Conservation (phyloP, 2,329 filamentous ascomycete species). For the Curvularia hawaiiensis region DNA sequence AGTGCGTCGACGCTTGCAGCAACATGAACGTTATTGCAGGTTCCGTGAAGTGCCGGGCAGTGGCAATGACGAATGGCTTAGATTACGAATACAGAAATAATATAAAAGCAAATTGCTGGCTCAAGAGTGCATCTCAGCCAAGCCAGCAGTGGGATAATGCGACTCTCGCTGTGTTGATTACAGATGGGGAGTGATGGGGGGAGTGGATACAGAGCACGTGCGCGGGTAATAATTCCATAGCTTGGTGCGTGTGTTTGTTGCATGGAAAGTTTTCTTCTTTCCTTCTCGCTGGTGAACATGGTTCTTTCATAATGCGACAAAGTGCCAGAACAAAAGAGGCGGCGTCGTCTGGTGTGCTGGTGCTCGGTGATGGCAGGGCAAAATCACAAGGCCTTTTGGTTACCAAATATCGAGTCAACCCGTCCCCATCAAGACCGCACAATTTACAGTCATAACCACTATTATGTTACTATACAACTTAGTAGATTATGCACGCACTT, state of each 20-base stretch:
- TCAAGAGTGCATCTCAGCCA: not conserved
- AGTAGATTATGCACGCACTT: too few species aligned
- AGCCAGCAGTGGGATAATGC: not conserved
- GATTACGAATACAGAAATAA: not conserved
- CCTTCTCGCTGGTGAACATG: not conserved
- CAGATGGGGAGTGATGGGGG: not conserved
- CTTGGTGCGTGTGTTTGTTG: not conserved
- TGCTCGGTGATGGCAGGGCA: not conserved
- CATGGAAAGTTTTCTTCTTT: not conserved
- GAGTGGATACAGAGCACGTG: not conserved
- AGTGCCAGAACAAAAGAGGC: not conserved
- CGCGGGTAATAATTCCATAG: not conserved
- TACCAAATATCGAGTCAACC: too few species aligned
- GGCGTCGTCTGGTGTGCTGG: not conserved
- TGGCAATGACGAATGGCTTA: not conserved
- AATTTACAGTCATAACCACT: too few species aligned
- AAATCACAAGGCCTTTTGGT: not conserved
- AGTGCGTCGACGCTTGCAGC: conserved; percentile 2
- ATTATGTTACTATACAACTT: too few species aligned
- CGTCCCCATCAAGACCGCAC: too few species aligned
- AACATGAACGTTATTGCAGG: conserved; percentile 1
- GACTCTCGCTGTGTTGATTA: conserved; percentile 2
- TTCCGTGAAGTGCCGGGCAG: not conserved
- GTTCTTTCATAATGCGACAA: not conserved
- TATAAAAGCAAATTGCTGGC: not conserved